Base-by-base conservation (phyloP, 768 basidiomycete genomes). In the Hygrophoropsis aurantiaca region DNA sequence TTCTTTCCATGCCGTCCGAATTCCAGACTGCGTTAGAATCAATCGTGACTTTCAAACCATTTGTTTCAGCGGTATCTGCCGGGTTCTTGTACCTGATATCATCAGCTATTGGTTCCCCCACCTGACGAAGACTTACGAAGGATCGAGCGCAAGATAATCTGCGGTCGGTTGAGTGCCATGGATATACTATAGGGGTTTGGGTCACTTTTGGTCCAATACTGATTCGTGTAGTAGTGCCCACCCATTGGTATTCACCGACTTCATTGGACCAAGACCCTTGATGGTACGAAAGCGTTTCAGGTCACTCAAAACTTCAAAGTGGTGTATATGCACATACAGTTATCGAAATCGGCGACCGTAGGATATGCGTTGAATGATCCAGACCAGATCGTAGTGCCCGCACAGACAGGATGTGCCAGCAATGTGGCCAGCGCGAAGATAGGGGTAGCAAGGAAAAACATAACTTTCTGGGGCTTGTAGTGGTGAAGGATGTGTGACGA, bases 161-260 rank as follows among this genome's bases (percentile, higher is more conserved):
- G 78, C 77, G 2, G 81, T 81, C 11, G 74, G 61, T 42, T 68
- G 61, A 43, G 61, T 70, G 33, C 82, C 81, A 48, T 84, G 80
- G 57, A 84, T 84, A 55, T 77, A 77, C 74, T 24, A 11, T n/a
- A n/a, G n/a, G n/a, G n/a, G n/a, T n/a, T n/a, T n/a, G n/a, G n/a
- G n/a, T n/a, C n/a, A n/a, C n/a, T n/a, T n/a, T n/a, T n/a, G n/a
- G n/a, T n/a, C n/a, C n/a, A n/a, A n/a, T n/a, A n/a, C n/a, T n/a
- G n/a, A n/a, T n/a, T n/a, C n/a, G n/a, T n/a, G n/a, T 7, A 24
- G 30, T 5, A 20, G 19, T 25, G 36, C 64, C 46, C 56, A 77
- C 75, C 78, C 81, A 83, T 70, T 82, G 80, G 58, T 78, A 81
- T 30, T 68, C 58, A 21, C 78, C 79, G 32, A 80, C 75, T 66